These are phyloP conservation scores for Hanseniaspora mollemarum DNA, from an alignment of 805 yeast genomes.

Conservation along the genomic window DNA sequence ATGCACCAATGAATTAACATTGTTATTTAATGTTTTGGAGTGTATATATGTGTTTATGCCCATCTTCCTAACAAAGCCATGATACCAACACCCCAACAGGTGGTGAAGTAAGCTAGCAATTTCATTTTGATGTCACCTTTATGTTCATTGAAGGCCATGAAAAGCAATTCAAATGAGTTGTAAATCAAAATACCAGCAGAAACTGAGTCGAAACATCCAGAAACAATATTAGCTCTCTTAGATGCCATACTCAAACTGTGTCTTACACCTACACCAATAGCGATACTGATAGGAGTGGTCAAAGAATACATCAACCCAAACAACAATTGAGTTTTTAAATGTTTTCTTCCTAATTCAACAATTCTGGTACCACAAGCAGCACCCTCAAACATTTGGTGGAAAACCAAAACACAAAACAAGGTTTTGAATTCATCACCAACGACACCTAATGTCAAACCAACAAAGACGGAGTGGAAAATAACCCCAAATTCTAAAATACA, in stretches of 20 bases:
- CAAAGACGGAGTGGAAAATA: slow-evolving; percentile 69
- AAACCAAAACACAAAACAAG: slow-evolving; percentile 55
- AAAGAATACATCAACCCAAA: slow-evolving; percentile 41
- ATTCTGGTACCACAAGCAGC: slow-evolving; percentile 73
- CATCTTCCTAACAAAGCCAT: slow-evolving; percentile 71
- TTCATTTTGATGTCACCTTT: slow-evolving; percentile 40
- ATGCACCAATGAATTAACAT: too few relatives aligned
- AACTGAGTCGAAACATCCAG: slow-evolving; percentile 63
- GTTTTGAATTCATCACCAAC: slow-evolving; percentile 66
- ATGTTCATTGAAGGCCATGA: slow-evolving; percentile 54
- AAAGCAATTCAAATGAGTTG: slow-evolving; percentile 60
- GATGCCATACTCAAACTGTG: slow-evolving; percentile 48
- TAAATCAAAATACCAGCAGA: slow-evolving; percentile 70
- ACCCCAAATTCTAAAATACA: slow-evolving; percentile 68
- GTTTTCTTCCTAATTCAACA: slow-evolving; percentile 46
- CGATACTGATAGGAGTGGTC: slow-evolving; percentile 64
- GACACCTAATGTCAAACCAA: slow-evolving; percentile 68
- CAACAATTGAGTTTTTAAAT: slow-evolving; percentile 44
- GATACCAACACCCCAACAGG: slow-evolving; percentile 57
- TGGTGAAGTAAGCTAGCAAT: slow-evolving; percentile 39
- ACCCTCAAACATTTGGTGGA: slow-evolving; percentile 79
- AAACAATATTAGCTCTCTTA: slow-evolving; percentile 47
- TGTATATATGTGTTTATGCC: slow-evolving; percentile 35
- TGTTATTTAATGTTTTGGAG: too few relatives aligned
- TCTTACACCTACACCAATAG: slow-evolving; percentile 69